phyloP scores from a whole-genome alignment of 257 asterid genomes.

The Mitragyna speciosa region DNA sequence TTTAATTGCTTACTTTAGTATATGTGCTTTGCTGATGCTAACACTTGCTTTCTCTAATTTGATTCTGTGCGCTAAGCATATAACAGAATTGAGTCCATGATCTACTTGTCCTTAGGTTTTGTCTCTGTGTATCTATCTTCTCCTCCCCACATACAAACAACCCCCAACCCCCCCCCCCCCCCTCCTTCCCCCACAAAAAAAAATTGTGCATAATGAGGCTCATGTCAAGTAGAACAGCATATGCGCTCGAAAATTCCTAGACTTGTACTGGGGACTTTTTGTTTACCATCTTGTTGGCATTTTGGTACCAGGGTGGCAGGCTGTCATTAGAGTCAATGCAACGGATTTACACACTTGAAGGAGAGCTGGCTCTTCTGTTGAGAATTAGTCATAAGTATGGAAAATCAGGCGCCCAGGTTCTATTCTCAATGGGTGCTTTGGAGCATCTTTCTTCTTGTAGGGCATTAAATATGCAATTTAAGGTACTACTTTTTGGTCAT shows the following conservation, averaged over 20 bases:
- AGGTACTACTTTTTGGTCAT: constrained; percentile 39
- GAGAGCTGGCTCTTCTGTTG: constrained; percentile 70
- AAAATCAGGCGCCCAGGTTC: constrained; percentile 79
- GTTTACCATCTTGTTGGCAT: not conserved
- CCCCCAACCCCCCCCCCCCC: no score
- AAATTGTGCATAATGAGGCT: not conserved
- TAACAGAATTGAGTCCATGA: not conserved
- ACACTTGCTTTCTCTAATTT: not conserved
- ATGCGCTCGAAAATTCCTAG: not conserved
- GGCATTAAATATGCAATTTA: constrained; percentile 67
- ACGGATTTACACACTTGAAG: constrained; percentile 88
- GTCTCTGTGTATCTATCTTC: not conserved
- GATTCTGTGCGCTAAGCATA: not conserved
- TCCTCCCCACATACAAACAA: no score
- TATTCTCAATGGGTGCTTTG: constrained; percentile 86
- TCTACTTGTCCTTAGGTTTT: not conserved
- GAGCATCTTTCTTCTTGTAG: constrained; percentile 77
- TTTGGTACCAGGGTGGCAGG: constrained; percentile 63
- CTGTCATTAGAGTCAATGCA: constrained; percentile 81
- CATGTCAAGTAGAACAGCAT: not conserved
- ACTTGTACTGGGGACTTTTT: constrained; percentile 1
- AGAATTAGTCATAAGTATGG: constrained; percentile 91
- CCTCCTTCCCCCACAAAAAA: no score
- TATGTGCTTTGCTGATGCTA: not conserved
- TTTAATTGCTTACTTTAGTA: not conserved